These are phyloP conservation scores for Articulospora tetracladia DNA, from an alignment of 495 filamentous ascomycete species.

Conservation along the genomic window DNA sequence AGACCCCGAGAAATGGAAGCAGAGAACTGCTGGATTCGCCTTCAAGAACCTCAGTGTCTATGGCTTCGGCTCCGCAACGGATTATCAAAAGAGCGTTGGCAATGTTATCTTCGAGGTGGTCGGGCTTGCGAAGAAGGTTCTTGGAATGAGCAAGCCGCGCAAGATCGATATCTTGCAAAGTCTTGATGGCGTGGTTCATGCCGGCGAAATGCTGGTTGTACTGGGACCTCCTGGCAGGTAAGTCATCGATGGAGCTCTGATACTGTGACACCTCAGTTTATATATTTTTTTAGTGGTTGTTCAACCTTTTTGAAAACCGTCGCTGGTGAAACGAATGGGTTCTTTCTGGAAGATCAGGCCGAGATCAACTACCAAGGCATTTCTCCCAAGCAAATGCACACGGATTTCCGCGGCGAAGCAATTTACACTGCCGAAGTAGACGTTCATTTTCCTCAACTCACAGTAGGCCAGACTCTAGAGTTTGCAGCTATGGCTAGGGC, in stretches of 20 bases:
- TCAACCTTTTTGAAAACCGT: slow-evolving; percentile 77
- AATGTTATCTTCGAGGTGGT: slow-evolving; percentile 11
- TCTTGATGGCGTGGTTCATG: slow-evolving; percentile 67
- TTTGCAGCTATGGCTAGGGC: slow-evolving; percentile 68
- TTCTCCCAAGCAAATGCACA: slow-evolving; percentile 39
- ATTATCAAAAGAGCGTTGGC: slow-evolving; percentile 72
- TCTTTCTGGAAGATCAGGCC: slow-evolving; percentile 57
- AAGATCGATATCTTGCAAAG: slow-evolving; percentile 71
- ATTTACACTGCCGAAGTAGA: slow-evolving; percentile 58
- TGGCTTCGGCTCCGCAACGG: slow-evolving; percentile 69
- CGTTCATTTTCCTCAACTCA: slow-evolving; percentile 73
- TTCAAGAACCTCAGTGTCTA: slow-evolving; percentile 68
- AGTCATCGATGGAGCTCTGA: background rate
- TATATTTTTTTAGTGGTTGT: slow-evolving; percentile 47
- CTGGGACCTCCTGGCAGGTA: slow-evolving; percentile 67
- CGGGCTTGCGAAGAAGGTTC: slow-evolving; percentile 5
- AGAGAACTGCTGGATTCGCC: slow-evolving; percentile 40
- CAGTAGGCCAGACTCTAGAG: slow-evolving; percentile 69
- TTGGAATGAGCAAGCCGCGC: slow-evolving; percentile 30
- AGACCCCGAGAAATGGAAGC: slow-evolving; percentile 33
- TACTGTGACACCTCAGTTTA: background rate
- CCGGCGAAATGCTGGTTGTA: slow-evolving; percentile 76
- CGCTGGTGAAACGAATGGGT: slow-evolving; percentile 69
- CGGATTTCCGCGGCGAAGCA: slow-evolving; percentile 58
- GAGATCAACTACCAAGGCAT: slow-evolving; percentile 73